phyloP scores from a whole-genome alignment of 2,329 filamentous ascomycete species.

The Phyllosticta citriasiana region DNA sequence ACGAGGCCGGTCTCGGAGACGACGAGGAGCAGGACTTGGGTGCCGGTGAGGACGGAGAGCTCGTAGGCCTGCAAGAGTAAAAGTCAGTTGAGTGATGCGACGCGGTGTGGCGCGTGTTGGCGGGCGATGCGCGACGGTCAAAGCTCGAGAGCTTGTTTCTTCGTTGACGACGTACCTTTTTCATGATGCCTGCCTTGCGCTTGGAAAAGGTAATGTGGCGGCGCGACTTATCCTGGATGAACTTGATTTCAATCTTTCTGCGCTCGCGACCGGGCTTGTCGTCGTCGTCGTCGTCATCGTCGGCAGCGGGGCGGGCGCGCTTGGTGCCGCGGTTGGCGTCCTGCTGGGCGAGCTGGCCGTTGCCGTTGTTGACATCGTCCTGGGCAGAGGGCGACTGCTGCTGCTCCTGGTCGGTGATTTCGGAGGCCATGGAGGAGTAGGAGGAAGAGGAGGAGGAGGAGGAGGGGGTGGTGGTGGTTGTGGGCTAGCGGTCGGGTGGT shows the following conservation, averaged over 20 bases:
- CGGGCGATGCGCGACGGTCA: conserved; percentile 15
- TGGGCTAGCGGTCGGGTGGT: conserved; percentile 9
- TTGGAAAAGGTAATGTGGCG: conserved; percentile 99
- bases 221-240: conserved; percentile 99
- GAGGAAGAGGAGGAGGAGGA: too few relatives aligned
- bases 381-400: conserved; percentile 41
- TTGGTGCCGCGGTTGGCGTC: conserved; percentile 75
- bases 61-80: conserved; percentile 70
- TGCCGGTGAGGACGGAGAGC: conserved; percentile 91
- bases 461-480: conserved; percentile 19
- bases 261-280: conserved; percentile 97
- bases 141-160: conserved; percentile 4
- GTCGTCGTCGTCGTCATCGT: conserved; percentile 95
- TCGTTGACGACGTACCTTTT: conserved; percentile 64
- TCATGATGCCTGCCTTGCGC: conserved; percentile 99
- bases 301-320: conserved; percentile 68
- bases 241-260: conserved; percentile 99
- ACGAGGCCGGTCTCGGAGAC: conserved; percentile 96
- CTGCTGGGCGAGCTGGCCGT: conserved; percentile 40
- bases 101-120: conserved; percentile 16
- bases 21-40: conserved; percentile 90
- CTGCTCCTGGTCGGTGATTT: conserved; percentile 43
- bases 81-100: conserved; percentile 18
- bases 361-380: conserved; percentile 59
- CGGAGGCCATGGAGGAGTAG: conserved; percentile 28